phyloP scores from a whole-genome alignment of 768 basidiomycete genomes.

The Trametes gibbosa region DNA sequence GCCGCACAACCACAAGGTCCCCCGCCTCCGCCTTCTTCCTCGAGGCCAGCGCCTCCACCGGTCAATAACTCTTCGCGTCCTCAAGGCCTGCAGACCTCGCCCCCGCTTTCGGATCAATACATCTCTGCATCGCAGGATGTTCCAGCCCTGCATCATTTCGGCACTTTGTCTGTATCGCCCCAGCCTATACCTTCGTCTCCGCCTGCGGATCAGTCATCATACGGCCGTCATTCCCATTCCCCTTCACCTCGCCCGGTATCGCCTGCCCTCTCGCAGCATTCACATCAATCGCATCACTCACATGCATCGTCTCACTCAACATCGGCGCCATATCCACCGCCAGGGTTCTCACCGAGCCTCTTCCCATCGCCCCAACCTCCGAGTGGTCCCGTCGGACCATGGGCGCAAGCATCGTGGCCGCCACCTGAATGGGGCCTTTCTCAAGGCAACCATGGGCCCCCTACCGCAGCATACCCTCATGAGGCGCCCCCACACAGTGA shows the following conservation, averaged over 20 bases:
- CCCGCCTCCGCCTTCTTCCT: not conserved
- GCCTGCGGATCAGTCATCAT: constrained; percentile 4
- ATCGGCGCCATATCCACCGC: not conserved
- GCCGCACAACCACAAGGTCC: constrained; percentile 1
- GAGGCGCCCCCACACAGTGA: not conserved
- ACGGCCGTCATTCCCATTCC: constrained; percentile 7
- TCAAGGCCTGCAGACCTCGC: constrained; percentile 1
- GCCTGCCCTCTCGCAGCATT: constrained; percentile 10
- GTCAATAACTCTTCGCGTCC: constrained; percentile 15
- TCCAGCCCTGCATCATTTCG: constrained; percentile 37
- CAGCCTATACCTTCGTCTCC: constrained; percentile 32
- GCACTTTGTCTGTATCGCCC: constrained; percentile 35
- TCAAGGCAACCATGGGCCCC: not conserved
- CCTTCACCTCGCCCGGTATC: constrained; percentile 14
- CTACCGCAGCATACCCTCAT: not conserved
- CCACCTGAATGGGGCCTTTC: constrained; percentile 24
- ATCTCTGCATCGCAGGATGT: constrained; percentile 25
- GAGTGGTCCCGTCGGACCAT: constrained; percentile 3
- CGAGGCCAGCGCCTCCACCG: constrained; percentile 7
- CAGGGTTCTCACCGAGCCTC: constrained; percentile 2
- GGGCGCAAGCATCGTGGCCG: constrained; percentile 24
- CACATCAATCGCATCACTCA: constrained; percentile 11
- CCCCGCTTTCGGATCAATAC: constrained; percentile 14
- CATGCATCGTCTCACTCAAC: constrained; percentile 13
- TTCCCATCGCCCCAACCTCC: constrained; percentile 12